Evolutionary conservation across 2,329 filamentous ascomycete genomes (phyloP).

Genomic region (Colletotrichum lupini): DNA sequence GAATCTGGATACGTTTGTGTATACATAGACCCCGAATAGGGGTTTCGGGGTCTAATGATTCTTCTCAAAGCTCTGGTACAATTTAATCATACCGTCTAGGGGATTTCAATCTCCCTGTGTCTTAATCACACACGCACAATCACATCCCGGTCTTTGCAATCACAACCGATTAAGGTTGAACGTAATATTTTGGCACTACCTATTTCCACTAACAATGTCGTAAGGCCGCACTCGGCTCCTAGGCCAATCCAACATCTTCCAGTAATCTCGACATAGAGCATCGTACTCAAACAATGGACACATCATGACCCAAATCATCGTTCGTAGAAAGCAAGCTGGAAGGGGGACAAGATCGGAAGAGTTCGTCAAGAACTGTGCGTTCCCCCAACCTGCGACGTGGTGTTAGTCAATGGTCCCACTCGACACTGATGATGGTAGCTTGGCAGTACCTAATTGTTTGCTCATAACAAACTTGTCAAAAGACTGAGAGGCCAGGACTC

Average conservation of each 20-base stretch:
- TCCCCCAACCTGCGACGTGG: background rate
- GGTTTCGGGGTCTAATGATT: conserved; percentile 16
- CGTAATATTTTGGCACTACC: background rate
- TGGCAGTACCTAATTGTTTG: conserved; percentile 30
- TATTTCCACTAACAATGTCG: background rate
- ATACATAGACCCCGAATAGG: conserved; percentile 28
- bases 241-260: background rate
- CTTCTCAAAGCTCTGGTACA: conserved; percentile 26
- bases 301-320: background rate
- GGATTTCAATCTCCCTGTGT: conserved; percentile 23
- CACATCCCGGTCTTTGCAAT: too few relatives aligned
- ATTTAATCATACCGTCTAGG: conserved; percentile 29
- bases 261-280: background rate
- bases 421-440: conserved; percentile 6
- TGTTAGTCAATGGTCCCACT: conserved; percentile 29
- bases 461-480: background rate
- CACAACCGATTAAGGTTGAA: background rate
- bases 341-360: background rate
- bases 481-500: background rate
- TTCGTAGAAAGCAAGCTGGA: background rate
- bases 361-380: background rate
- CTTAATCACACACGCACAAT: conserved; percentile 1
- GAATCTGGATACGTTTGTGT: conserved; percentile 29
- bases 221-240: background rate
- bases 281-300: conserved; percentile 11